These are phyloP conservation scores for Starmera pachycereana DNA, from an alignment of 805 yeast species.

Conservation along the genomic window DNA sequence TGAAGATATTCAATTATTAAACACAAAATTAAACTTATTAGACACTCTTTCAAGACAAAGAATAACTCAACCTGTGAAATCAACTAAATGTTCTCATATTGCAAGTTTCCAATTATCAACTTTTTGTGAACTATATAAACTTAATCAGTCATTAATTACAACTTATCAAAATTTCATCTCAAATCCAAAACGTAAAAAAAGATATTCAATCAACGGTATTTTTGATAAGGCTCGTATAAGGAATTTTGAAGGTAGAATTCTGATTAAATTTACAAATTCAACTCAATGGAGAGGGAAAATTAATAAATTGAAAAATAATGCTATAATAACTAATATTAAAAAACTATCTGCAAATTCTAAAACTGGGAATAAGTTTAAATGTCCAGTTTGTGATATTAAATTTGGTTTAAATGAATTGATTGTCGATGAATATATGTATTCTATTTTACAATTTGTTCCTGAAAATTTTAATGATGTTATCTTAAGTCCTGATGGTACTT, in stretches of 20 bases:
- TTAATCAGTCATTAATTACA: neutral
- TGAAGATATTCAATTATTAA: constrained; percentile 8
- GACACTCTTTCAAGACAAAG: constrained; percentile 11
- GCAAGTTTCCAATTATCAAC: constrained; percentile 9
- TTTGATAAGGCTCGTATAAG: neutral
- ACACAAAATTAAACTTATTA: constrained; percentile 5
- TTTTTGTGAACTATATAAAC: constrained; percentile 3
- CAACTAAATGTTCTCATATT: constrained; percentile 7
- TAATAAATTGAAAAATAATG: neutral
- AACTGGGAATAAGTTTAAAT: neutral
- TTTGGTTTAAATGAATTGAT: constrained; percentile 8
- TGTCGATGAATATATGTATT: constrained; percentile 12
- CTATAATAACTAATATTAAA: neutral
- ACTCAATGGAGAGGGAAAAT: neutral
- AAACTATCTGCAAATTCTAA: constrained; percentile 7
- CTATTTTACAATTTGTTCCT: constrained; percentile 3
- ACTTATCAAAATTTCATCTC: neutral
- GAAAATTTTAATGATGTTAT: constrained; percentile 3
- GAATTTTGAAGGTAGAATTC: neutral
- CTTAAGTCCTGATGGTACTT: constrained; percentile 9
- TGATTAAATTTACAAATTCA: neutral
- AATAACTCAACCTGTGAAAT: constrained; percentile 7
- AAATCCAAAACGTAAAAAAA: neutral
- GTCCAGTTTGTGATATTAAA: constrained; percentile 11
- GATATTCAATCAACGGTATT: neutral